Percentiles rank a stretch among this genome's conserved stretches.
Evolutionary conservation across 2,329 filamentous ascomycete genomes (phyloP).

Genomic region (Colletotrichum tanaceti): DNA sequence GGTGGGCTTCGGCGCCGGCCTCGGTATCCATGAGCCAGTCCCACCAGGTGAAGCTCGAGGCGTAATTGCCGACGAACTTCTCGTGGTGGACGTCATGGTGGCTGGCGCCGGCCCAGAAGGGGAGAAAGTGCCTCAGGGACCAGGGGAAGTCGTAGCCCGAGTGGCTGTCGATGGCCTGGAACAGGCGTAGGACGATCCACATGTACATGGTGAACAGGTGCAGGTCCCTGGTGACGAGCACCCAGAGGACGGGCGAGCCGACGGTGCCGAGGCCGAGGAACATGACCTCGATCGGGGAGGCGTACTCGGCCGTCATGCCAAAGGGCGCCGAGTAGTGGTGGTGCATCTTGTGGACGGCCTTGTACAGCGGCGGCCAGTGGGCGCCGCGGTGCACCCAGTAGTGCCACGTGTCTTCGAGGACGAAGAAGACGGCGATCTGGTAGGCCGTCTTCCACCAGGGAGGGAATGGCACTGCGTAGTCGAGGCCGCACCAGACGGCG

Average conservation of each 20-base stretch:
- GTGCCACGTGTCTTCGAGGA: slow-evolving; percentile 97
- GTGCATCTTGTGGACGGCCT: slow-evolving; percentile 97
- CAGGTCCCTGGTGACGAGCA: slow-evolving; percentile 83
- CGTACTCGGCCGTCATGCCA: slow-evolving; percentile 95
- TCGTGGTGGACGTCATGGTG: slow-evolving; percentile 99
- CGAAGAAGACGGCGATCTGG: slow-evolving; percentile 94
- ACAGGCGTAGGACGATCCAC: slow-evolving; percentile 92
- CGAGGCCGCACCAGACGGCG: slow-evolving; percentile 90
- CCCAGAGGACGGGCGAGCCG: slow-evolving; percentile 84
- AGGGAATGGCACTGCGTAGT: slow-evolving; percentile 91
- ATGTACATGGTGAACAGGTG: slow-evolving; percentile 98
- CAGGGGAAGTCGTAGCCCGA: slow-evolving; percentile 98
- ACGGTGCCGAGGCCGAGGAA: slow-evolving; percentile 90
- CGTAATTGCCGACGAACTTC: slow-evolving; percentile 98
- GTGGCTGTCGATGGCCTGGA: slow-evolving; percentile 98
- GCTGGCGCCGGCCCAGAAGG: slow-evolving; percentile 97
- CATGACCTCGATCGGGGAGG: slow-evolving; percentile 97
- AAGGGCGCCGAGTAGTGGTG: slow-evolving; percentile 99
- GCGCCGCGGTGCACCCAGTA: slow-evolving; percentile 95
- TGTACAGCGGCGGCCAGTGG: slow-evolving; percentile 96
- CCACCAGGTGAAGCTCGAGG: slow-evolving; percentile 99
- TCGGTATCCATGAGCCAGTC: slow-evolving; percentile 94
- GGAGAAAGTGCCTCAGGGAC: slow-evolving; percentile 93
- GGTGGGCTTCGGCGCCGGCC: slow-evolving; percentile 86
- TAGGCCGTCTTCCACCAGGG: slow-evolving; percentile 84